Conservation (phyloP, 495 filamentous ascomycete species). For the Tuber calosporum region DNA sequence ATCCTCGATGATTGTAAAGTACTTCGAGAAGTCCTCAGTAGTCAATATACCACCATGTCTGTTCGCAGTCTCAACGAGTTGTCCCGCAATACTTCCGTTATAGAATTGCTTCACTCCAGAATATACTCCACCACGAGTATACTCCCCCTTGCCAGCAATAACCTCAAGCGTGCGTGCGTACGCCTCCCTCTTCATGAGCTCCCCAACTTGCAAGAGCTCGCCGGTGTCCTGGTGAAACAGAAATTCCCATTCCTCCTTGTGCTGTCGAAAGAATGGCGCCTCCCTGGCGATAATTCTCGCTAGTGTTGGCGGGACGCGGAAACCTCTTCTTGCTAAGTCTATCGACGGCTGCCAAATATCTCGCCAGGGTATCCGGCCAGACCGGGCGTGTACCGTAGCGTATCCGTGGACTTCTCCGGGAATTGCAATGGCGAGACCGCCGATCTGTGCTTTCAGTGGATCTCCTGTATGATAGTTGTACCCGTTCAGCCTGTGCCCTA, state of each 20-base stretch:
- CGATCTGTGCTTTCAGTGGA: constrained; percentile 30
- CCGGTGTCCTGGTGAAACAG: constrained; percentile 31
- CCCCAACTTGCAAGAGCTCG: constrained; percentile 23
- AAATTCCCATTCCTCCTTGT: constrained; percentile 30
- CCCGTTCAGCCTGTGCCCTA: background rate
- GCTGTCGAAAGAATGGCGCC: constrained; percentile 28
- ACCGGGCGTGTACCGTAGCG: constrained; percentile 30
- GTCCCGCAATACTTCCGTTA: constrained; percentile 34
- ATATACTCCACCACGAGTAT: constrained; percentile 12
- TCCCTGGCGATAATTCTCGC: constrained; percentile 17
- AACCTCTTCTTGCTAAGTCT: constrained; percentile 30
- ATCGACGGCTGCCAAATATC: constrained; percentile 37
- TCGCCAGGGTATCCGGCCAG: constrained; percentile 37
- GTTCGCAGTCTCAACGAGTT: constrained; percentile 19
- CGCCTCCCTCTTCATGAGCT: constrained; percentile 29
- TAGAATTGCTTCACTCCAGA: constrained; percentile 35
- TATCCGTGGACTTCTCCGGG: constrained; percentile 40
- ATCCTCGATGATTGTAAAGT: constrained; percentile 35
- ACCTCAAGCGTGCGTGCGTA: constrained; percentile 32
- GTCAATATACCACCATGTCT: constrained; percentile 31
- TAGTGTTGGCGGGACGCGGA: constrained; percentile 28
- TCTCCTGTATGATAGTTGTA: constrained; percentile 13
- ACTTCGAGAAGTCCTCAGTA: constrained; percentile 31
- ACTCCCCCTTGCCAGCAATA: constrained; percentile 23
- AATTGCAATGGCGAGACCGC: constrained; percentile 35